These are phyloP conservation scores for Mortierella alpina DNA, from an alignment of 192 early-diverging fungal genomes.

Conservation along the genomic window DNA sequence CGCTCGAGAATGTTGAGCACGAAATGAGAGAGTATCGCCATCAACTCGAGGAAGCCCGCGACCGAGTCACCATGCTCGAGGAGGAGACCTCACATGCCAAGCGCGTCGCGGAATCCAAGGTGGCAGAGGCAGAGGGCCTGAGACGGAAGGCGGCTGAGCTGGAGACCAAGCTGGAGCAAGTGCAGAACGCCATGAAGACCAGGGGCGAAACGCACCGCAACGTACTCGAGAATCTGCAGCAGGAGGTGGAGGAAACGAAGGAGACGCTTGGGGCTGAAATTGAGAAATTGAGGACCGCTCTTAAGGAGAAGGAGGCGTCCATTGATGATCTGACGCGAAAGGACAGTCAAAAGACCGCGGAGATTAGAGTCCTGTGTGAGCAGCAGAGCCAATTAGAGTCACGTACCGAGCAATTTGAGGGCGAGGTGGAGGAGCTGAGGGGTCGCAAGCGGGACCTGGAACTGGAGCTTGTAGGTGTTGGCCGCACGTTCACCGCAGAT, in stretches of 20 bases:
- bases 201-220: slow-evolving; percentile 33
- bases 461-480: slow-evolving; percentile 28
- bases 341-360: slow-evolving; percentile 4
- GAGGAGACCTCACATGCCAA: slow-evolving; percentile 58
- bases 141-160: slow-evolving; percentile 46
- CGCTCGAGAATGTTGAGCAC: slow-evolving; percentile 65
- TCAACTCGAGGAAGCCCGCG: slow-evolving; percentile 62
- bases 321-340: slow-evolving; percentile 26
- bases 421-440: slow-evolving; percentile 39
- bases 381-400: slow-evolving; percentile 9
- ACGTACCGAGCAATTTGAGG: slow-evolving; percentile 19
- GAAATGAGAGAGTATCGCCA: slow-evolving; percentile 59
- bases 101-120: slow-evolving; percentile 44
- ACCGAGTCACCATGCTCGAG: slow-evolving; percentile 63
- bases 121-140: slow-evolving; percentile 55
- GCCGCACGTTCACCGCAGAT: too few relatives aligned
- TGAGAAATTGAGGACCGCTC: slow-evolving; percentile 21
- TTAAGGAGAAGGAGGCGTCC: slow-evolving; percentile 29
- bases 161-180: slow-evolving; percentile 58
- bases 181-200: slow-evolving; percentile 22
- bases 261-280: slow-evolving; percentile 34
- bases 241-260: slow-evolving; percentile 44
- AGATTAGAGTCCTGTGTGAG: slow-evolving; percentile 30
- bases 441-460: slow-evolving; percentile 30
- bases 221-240: slow-evolving; percentile 38